Conservation (phyloP, 345 rosid genomes). For the Lepidium sativum region DNA sequence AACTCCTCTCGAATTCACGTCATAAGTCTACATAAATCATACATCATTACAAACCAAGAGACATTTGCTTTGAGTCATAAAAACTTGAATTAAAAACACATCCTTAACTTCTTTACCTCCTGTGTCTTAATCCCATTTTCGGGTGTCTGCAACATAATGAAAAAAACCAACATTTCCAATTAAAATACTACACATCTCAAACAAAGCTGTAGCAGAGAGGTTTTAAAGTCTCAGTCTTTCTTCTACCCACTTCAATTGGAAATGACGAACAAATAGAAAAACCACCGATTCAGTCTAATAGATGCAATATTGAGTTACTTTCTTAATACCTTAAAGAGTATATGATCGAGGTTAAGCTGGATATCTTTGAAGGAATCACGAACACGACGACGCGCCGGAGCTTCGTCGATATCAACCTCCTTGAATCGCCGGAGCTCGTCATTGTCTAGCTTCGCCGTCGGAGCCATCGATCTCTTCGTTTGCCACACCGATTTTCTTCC, state of each 20-base stretch:
- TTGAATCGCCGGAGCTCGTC: conserved; percentile 50
- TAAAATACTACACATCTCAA: not conserved
- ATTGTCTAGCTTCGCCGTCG: conserved; percentile 32
- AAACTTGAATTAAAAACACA: not conserved
- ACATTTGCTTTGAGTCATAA: not conserved
- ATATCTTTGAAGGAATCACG: conserved; percentile 70
- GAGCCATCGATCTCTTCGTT: conserved; percentile 31
- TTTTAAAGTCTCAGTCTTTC: conserved; percentile 13
- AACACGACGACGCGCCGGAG: conserved; percentile 57
- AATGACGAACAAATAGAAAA: not conserved
- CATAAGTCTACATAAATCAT: conserved; percentile 47
- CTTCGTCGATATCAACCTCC: conserved; percentile 65
- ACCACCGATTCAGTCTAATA: not conserved
- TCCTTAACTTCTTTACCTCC: conserved; percentile 43
- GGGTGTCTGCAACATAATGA: conserved; percentile 48
- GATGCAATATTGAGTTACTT: not conserved
- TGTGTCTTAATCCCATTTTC: conserved; percentile 50
- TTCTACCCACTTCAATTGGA: not conserved
- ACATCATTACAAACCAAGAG: not conserved
- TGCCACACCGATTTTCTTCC: conserved; percentile 18
- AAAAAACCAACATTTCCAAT: not conserved
- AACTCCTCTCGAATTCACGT: conserved; percentile 76
- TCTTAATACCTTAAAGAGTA: conserved; percentile 59
- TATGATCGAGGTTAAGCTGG: conserved; percentile 71
- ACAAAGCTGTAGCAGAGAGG: not conserved